Evolutionary conservation across 2,329 filamentous ascomycete genomes (phyloP), one percentile per base, ranked within the genome.

Genomic region (Tolypocladium paradoxum): DNA sequence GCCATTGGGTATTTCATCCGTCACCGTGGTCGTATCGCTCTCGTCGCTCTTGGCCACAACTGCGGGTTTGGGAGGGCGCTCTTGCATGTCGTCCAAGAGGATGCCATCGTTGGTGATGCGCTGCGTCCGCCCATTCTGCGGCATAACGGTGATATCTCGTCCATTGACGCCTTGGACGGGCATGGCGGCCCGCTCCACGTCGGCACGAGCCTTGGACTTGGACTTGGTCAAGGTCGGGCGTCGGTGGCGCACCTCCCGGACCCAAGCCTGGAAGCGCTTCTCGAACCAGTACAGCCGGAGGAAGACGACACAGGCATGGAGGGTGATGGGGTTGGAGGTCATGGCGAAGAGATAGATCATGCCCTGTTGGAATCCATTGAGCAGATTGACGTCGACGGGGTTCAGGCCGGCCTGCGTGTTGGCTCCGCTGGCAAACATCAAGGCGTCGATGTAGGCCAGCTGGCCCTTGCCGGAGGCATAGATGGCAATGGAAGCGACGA

Each of bases 251-350:
- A 88, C 84, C 61, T 95, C 88, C 35, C 77, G 78, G 16, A 87
- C 90, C 58, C 96, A 81, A 61, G 88, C 79, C 65, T 95, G 87
- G 65, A 99, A 97, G 8, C 91, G 83, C 69, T 95, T 96, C 70
- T 99, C 91, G 66, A 99, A 99, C 92, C 92, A 99, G 70, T 96
- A 96, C 2, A 99, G 76, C 29, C 93, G 87, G 16, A 97, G 78
- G 61, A 96, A 92, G 8, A 99, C 93, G 46, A 99, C 90, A 46
- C 82, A 87, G 2, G 87, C 82, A 64, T 95, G 84, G 61, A 96
- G 85, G 48, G 87, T 84, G 56, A 96, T 93, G 0, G 90, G 90
- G 50, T 90, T 95, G 29, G 85, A 83, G 14, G 89, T 61, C 76
- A 90, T 84, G 4, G 85, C 75, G 40, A 88, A 76, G 7, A 90